phyloP scores from a whole-genome alignment of 805 yeast species.

The Saccharomyces jurei region DNA sequence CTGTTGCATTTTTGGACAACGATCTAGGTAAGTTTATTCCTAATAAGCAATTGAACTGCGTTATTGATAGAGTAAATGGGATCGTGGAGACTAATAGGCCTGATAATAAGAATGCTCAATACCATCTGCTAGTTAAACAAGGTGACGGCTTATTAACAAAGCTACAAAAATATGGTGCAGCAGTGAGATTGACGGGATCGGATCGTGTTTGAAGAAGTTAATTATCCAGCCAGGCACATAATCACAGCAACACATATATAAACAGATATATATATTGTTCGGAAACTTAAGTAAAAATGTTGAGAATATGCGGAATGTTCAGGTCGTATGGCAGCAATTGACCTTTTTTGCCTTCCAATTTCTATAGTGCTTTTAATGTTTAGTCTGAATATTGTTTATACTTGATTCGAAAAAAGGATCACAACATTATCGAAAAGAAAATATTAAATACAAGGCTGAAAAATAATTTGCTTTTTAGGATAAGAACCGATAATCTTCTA shows the following conservation, averaged over 20 bases:
- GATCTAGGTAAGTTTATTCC: slow-evolving; percentile 90
- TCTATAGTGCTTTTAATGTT: too few species aligned
- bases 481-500: too few species aligned
- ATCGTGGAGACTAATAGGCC: slow-evolving; percentile 94
- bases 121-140: slow-evolving; percentile 77
- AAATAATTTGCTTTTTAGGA: too few species aligned
- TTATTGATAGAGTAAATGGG: slow-evolving; percentile 90
- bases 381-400: too few species aligned
- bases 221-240: neutral
- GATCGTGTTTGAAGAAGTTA: slow-evolving; percentile 43
- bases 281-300: neutral
- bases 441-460: too few species aligned
- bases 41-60: slow-evolving; percentile 87
- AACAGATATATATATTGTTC: neutral
- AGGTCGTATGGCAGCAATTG: too few species aligned
- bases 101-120: slow-evolving; percentile 91
- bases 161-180: slow-evolving; percentile 94
- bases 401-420: too few species aligned
- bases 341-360: too few species aligned
- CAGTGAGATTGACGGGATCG: slow-evolving; percentile 90
- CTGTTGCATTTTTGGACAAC: slow-evolving; percentile 73
- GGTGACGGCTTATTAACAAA: slow-evolving; percentile 91
- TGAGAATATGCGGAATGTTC: neutral
- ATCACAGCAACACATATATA: neutral
- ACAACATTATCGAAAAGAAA: too few species aligned